Percentiles rank a stretch among this genome's conserved stretches.
Evolutionary conservation across 2,329 filamentous ascomycete genomes (phyloP).

Genomic region (Cercospora sp.): DNA sequence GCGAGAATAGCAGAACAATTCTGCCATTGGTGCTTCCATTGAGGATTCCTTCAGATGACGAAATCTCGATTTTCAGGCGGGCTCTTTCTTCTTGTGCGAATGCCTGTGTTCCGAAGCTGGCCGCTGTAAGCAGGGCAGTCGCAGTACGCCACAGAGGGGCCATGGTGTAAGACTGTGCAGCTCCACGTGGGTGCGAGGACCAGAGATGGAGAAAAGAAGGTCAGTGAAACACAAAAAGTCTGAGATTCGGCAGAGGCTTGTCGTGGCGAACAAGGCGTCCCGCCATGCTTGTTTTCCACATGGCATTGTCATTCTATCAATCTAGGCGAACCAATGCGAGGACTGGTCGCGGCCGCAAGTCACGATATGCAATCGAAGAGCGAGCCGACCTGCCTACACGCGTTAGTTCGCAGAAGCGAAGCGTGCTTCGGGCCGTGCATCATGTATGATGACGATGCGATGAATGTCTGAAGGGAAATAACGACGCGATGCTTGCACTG

Average conservation of each 20-base stretch:
- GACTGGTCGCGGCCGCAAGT: not conserved
- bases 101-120: too few species aligned
- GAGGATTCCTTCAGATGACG: slow-evolving; percentile 35
- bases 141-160: not conserved
- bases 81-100: not conserved
- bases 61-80: slow-evolving; percentile 29
- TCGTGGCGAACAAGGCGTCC: not conserved
- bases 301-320: not conserved
- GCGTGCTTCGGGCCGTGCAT: not conserved
- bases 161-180: not conserved
- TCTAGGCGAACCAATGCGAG: not conserved
- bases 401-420: not conserved
- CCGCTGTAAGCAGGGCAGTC: not conserved
- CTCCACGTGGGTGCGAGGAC: not conserved
- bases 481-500: not conserved
- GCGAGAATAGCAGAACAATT: slow-evolving; percentile 39
- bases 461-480: not conserved
- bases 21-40: slow-evolving; percentile 36
- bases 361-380: not conserved
- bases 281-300: not conserved
- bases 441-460: not conserved
- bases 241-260: not conserved
- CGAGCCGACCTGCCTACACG: not conserved
- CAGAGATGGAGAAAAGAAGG: not conserved
- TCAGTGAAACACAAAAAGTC: not conserved